Percentiles rank a stretch among this genome's conserved stretches.
phyloP scores from a whole-genome alignment of 1,284 basidiomycete genomes.

The Mycosarcoma mackinlayi region DNA sequence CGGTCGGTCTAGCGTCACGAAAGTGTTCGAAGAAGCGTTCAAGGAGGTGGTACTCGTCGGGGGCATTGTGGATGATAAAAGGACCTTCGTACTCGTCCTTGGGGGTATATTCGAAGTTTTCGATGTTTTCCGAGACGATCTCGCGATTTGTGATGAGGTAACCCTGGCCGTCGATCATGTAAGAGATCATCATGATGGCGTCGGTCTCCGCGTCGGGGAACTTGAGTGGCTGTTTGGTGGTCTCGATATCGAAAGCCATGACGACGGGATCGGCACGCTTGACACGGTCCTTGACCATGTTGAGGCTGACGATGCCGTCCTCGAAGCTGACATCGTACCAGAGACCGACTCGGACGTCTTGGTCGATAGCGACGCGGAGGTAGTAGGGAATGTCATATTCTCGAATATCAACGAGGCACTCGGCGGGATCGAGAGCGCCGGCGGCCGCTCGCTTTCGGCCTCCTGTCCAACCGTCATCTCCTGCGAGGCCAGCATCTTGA shows the following conservation, averaged over 20 bases:
- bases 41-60: constrained; percentile 79
- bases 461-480: constrained; percentile 43
- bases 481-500: constrained; percentile 66
- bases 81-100: constrained; percentile 98
- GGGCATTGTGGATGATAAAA: constrained; percentile 94
- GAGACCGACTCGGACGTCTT: constrained; percentile 93
- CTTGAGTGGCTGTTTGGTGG: constrained; percentile 96
- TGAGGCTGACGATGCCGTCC: constrained; percentile 82
- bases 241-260: constrained; percentile 99
- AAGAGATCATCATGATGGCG: constrained; percentile 99
- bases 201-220: constrained; percentile 96
- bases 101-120: constrained; percentile 98
- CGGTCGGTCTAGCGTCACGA: constrained; percentile 89
- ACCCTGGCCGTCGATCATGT: constrained; percentile 96
- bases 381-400: constrained; percentile 99
- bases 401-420: constrained; percentile 91
- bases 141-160: constrained; percentile 98
- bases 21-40: constrained; percentile 93
- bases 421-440: constrained; percentile 77
- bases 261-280: constrained; percentile 99
- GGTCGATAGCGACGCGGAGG: constrained; percentile 97
- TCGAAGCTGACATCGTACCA: constrained; percentile 90
- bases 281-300: constrained; percentile 82
- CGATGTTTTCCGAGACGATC: constrained; percentile 96
- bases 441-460: constrained; percentile 34